Conservation (phyloP, 2,329 filamentous ascomycete genomes). For the Hymenoscyphus fructigenus region DNA sequence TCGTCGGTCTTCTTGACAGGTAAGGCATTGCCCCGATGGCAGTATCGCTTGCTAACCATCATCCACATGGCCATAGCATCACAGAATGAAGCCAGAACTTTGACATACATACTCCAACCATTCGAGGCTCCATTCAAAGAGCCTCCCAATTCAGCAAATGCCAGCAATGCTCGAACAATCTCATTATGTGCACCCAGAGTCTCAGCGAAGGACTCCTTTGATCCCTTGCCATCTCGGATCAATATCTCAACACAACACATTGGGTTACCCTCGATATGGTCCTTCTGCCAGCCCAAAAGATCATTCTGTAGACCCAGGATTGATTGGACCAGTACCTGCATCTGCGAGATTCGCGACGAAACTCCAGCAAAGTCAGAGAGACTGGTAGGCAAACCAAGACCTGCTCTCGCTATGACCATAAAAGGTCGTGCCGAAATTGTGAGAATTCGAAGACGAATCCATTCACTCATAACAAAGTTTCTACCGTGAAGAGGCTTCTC, state of each 20-base stretch:
- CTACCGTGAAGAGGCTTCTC: slow-evolving; percentile 9
- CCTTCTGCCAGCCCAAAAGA: slow-evolving; percentile 12
- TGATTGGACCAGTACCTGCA: slow-evolving; percentile 8
- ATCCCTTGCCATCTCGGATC: slow-evolving; percentile 9
- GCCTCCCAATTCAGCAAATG: slow-evolving; percentile 1
- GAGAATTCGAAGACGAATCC: slow-evolving; percentile 11
- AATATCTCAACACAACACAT: slow-evolving; percentile 11
- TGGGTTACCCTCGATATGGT: slow-evolving; percentile 8
- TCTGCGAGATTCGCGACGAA: slow-evolving; percentile 3
- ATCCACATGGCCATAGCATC: slow-evolving; percentile 11
- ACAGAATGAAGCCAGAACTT: not conserved
- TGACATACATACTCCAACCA: slow-evolving; percentile 6
- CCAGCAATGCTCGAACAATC: slow-evolving; percentile 6
- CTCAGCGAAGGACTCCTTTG: slow-evolving; percentile 1
- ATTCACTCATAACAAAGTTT: slow-evolving; percentile 8
- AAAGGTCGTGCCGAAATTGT: slow-evolving; percentile 11
- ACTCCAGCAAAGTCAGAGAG: not conserved
- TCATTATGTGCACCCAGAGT: slow-evolving; percentile 4
- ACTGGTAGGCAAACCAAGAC: slow-evolving; percentile 4
- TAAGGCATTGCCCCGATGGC: not conserved
- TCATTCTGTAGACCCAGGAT: slow-evolving; percentile 10
- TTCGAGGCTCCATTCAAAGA: not conserved
- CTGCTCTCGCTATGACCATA: slow-evolving; percentile 8
- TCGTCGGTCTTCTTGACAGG: not conserved
- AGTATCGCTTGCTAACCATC: slow-evolving; percentile 7